These are phyloP conservation scores for Umbelopsis sp. DNA, from an alignment of 192 early-diverging fungal genomes.

Conservation along the genomic window DNA sequence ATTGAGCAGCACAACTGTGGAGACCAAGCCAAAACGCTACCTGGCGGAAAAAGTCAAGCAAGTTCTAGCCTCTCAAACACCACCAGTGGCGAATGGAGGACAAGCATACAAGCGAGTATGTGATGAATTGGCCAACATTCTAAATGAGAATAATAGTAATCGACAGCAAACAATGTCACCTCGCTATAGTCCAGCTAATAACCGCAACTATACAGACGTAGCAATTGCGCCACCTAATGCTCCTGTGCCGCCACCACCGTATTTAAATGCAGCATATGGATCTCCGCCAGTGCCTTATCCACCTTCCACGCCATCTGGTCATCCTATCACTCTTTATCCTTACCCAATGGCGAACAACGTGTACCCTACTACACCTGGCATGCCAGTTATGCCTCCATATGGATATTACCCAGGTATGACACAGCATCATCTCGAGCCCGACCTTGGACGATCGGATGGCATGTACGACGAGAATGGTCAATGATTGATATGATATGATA, in stretches of 20 bases:
- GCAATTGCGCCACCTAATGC: neutral
- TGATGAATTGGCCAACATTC: neutral
- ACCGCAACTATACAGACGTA: neutral
- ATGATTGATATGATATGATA: neutral
- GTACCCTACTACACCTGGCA: neutral
- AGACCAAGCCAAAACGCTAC: neutral
- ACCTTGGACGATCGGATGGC: neutral
- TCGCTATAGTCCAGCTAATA: neutral
- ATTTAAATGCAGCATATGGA: neutral
- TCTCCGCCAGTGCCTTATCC: neutral
- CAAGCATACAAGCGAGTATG: neutral
- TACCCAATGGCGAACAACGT: constrained; percentile 9
- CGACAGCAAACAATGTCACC: neutral
- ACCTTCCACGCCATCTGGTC: neutral
- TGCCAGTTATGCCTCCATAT: neutral
- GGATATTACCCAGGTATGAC: constrained; percentile 1
- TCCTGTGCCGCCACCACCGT: neutral
- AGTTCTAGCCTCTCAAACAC: neutral
- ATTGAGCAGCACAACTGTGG: neutral
- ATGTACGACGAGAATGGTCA: neutral
- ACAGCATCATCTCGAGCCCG: neutral
- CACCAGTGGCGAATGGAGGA: neutral
- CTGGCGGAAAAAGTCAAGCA: constrained; percentile 3
- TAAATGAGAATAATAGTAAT: neutral
- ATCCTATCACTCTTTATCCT: neutral